Base-by-base conservation (phyloP, 495 filamentous ascomycete genomes). In the Aspergillus kassunensis region DNA sequence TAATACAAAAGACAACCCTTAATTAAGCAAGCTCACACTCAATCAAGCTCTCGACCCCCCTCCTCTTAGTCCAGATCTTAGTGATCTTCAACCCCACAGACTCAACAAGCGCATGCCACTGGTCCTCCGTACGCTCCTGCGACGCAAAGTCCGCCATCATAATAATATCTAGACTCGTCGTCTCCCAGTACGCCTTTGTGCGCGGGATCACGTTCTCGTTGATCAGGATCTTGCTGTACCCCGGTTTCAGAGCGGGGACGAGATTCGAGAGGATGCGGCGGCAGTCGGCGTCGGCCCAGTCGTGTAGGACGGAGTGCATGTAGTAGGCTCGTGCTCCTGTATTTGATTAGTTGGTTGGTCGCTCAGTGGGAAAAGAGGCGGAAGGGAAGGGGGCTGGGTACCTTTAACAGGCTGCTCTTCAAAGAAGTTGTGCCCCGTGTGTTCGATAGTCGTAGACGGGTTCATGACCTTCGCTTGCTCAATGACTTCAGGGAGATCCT, bases 131-230 rank as follows among this genome's bases (percentile, higher is more conserved):
- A 8, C 69, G 65, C 49, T 74, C 73, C 18, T 46, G 49, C 6
- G 63, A 61, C 4, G 62, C 61, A 42, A 70, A 56, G 27, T 57
- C 51, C 33, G 56, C 53, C 69, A 71, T 69, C 66, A 74, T 71
- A 24, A 68, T 62, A 23, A 71, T 37, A 44, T 74, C 70, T 24
- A 73, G 42, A 31, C 52, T 56, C 1, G 66, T 74, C 10, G 60
- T 63, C 48, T 67, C 61, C 68, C 68, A 70, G 49, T 69, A 63
- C 10, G 71, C 66, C n/a, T 55, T 56, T 0, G 59, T 67, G 5
- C 60, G 59, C 0, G 70, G 65, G 11, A 76, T 63, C 11, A 75
- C 64, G 41, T 71, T 66, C 56, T 78, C 77, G 36, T 76, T 73
- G 50, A 80, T 67, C 15, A 80, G 50, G 0, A 78, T 13, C 56